Percentiles rank a stretch among this genome's conserved stretches.
phyloP scores from a whole-genome alignment of 768 basidiomycete genomes.

The Suillus cothurnatus region DNA sequence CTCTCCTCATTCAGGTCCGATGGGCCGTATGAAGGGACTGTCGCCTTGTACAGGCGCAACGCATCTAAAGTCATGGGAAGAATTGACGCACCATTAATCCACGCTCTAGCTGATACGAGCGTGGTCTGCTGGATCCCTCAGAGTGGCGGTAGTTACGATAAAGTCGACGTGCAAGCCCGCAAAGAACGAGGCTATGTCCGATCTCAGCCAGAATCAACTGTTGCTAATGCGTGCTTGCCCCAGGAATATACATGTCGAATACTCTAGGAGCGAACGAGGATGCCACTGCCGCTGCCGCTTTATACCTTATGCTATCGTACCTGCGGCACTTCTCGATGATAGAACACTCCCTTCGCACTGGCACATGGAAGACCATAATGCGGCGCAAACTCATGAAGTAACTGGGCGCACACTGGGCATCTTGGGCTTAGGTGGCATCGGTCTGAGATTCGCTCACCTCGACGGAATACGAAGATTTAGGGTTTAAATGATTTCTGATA shows the following conservation, averaged over 20 bases:
- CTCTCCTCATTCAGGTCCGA: constrained; percentile 57
- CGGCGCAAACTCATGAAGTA: constrained; percentile 54
- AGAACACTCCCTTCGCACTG: constrained; percentile 51
- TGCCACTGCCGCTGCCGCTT: constrained; percentile 80
- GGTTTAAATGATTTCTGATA: no score
- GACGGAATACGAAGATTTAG: no score
- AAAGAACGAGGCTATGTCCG: constrained; percentile 59
- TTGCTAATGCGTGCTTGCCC: no score
- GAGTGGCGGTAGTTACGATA: constrained; percentile 87
- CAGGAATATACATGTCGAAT: constrained; percentile 78
- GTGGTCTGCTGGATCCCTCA: constrained; percentile 81
- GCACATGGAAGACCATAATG: constrained; percentile 59
- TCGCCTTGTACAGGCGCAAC: constrained; percentile 81
- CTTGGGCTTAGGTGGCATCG: constrained; percentile 73
- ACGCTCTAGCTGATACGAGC: constrained; percentile 52
- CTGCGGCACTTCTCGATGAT: constrained; percentile 68
- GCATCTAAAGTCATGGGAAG: constrained; percentile 62
- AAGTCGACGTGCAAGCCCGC: constrained; percentile 72
- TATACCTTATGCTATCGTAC: constrained; percentile 75
- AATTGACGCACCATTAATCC: constrained; percentile 78
- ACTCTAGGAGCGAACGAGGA: constrained; percentile 86
- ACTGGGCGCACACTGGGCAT: constrained; percentile 68
- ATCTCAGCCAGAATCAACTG: no score
- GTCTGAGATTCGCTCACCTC: constrained; percentile 65
- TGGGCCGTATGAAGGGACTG: constrained; percentile 71